These are phyloP conservation scores for Aspergillus leporis DNA, from an alignment of 495 filamentous ascomycete species.

Conservation along the genomic window DNA sequence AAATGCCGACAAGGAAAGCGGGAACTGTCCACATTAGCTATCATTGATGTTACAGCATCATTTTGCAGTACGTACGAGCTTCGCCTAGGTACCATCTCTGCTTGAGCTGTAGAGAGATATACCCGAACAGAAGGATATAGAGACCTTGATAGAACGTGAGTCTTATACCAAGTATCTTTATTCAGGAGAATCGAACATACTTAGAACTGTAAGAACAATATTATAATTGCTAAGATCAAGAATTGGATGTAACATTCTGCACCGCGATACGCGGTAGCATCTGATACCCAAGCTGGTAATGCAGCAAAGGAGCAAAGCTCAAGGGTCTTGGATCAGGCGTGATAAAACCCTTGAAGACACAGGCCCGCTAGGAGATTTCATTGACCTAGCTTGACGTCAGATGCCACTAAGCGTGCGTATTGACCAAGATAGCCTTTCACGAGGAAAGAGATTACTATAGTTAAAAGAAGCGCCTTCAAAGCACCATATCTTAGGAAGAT, in stretches of 20 bases:
- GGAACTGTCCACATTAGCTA: slow-evolving; percentile 41
- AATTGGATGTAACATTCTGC: slow-evolving; percentile 45
- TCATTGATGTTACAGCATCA: not conserved
- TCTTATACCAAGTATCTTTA: not conserved
- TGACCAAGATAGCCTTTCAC: not conserved
- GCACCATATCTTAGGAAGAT: not conserved
- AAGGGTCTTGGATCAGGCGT: not conserved
- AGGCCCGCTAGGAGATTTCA: not conserved
- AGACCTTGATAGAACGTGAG: slow-evolving; percentile 26
- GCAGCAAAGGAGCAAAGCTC: not conserved
- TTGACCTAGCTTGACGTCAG: not conserved
- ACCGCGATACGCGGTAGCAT: not conserved
- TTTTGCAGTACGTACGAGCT: slow-evolving; percentile 43
- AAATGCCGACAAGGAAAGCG: slow-evolving; percentile 47
- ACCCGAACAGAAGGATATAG: slow-evolving; percentile 40
- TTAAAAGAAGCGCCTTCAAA: not conserved
- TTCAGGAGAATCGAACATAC: slow-evolving; percentile 28
- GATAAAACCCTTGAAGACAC: not conserved
- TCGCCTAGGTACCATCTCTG: slow-evolving; percentile 58
- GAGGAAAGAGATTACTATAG: not conserved
- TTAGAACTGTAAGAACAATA: slow-evolving; percentile 44
- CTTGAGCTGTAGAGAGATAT: slow-evolving; percentile 55
- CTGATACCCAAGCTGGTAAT: not conserved
- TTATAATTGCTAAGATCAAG: slow-evolving; percentile 56
- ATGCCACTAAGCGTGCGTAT: not conserved